These are phyloP conservation scores for Diaporthe helianthi DNA, from an alignment of 2,329 filamentous ascomycete genomes.

Conservation along the genomic window DNA sequence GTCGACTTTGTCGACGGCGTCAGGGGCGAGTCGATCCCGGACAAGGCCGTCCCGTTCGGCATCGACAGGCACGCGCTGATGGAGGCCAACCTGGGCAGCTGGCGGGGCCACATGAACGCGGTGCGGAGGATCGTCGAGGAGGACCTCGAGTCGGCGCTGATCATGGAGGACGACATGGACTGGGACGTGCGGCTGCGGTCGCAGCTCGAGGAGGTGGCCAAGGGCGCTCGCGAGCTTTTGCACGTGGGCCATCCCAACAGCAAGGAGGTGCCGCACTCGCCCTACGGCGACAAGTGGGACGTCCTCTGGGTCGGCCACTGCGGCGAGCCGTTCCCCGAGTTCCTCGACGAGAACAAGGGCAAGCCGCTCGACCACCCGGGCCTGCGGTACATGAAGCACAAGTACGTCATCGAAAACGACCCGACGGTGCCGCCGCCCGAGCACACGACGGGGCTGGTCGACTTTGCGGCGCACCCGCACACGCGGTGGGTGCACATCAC, in stretches of 20 bases:
- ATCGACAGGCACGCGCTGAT: conserved; percentile 43
- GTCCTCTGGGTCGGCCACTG: conserved; percentile 61
- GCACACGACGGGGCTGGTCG: conserved; percentile 41
- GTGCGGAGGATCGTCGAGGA: conserved; percentile 46
- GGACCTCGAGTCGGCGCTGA: conserved; percentile 48
- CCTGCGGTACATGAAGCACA: conserved; percentile 39
- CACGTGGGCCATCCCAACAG: conserved; percentile 31
- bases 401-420: conserved; percentile 40
- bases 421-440: conserved; percentile 39
- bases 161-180: conserved; percentile 56
- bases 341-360: conserved; percentile 36
- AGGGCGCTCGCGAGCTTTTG: conserved; percentile 29
- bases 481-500: conserved; percentile 29
- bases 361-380: conserved; percentile 37
- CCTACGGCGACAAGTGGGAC: conserved; percentile 60
- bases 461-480: conserved; percentile 37
- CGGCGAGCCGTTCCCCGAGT: conserved; percentile 44
- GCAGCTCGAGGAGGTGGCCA: conserved; percentile 43
- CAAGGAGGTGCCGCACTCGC: conserved; percentile 31
- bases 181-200: conserved; percentile 53
- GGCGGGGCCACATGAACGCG: conserved; percentile 52
- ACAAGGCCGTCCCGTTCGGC: conserved; percentile 46
- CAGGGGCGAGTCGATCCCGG: conserved; percentile 45
- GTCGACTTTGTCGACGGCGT: conserved; percentile 57
- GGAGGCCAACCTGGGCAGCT: conserved; percentile 44